Evolutionary conservation across 2,329 filamentous ascomycete genomes (phyloP), one percentile per base, ranked within the genome.

Genomic region (Colletotrichum lindemuthianum): DNA sequence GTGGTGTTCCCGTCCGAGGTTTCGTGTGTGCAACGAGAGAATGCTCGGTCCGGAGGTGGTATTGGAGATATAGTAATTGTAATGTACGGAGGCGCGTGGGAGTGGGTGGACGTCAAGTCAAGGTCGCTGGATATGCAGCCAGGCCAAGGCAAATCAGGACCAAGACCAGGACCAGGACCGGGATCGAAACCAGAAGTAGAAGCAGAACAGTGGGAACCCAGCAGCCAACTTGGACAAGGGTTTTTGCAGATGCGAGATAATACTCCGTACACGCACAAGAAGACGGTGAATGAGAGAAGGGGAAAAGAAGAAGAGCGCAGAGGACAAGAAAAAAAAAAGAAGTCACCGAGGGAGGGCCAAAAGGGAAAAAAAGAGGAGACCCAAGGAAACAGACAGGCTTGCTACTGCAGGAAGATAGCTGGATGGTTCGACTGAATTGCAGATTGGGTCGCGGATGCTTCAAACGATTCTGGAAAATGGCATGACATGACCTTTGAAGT

Each of bases 381-480:
- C 49, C 24, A 63, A 43, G 24, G 24, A 16, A 60, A 65, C 63
- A 51, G 58, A 63, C 57, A 56, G 63, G 58, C 51, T 56, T 60
- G 56, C 44, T 49, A 60, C 58, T 48, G 58, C 63, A 56, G 37
- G 24, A n/a, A 44, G 58, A 63, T 47, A 57, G 51, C 47, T 65
- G 44, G 49, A 37, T 64, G 59, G 63, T 66, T 64, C 60, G 63
- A 66, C 63, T 64, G 44, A 66, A 49, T 59, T 59, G 49, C 48
- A 64, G 60, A 63, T 63, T 59, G 53, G 53, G 34, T 66, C 59
- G 53, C 53, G 33, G 60, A 57, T 54, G 54, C 63, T 66, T 66
- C 60, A 66, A 64, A 64, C 54, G 47, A 63, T 56, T 63, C 47
- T 39, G 52, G 58, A 66, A 64, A 66, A 61, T 66, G 63, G 63